Percentiles rank a stretch among this genome's conserved stretches.
Conservation (phyloP, 164 flowering plant genomes). For the Malania oleifera region DNA sequence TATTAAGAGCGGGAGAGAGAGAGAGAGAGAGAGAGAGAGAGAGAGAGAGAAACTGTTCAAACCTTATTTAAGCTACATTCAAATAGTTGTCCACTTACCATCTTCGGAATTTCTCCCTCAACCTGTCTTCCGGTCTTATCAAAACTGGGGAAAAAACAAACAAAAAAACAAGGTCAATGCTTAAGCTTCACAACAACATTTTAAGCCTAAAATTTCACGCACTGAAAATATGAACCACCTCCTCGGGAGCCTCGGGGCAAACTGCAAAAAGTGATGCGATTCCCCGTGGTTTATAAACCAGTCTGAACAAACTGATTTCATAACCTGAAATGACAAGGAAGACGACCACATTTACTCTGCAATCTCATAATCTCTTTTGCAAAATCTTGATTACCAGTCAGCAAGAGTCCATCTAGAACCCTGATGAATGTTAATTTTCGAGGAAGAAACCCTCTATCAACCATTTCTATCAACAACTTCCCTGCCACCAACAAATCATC, state of each 20-base stretch:
- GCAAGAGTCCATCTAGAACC: constrained; percentile 73
- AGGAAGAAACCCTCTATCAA: constrained; percentile 80
- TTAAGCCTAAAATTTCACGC: background rate
- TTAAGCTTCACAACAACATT: background rate
- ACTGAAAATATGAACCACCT: constrained; percentile 27
- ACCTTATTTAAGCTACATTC: constrained; percentile 33
- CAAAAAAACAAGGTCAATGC: background rate
- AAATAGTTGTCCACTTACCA: constrained; percentile 17
- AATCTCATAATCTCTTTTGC: constrained; percentile 70
- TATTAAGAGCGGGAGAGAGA: too few species aligned
- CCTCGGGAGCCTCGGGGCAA: constrained; percentile 60
- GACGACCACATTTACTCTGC: constrained; percentile 54
- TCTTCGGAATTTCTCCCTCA: constrained; percentile 25
- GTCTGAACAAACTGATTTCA: constrained; percentile 22
- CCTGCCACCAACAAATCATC: constrained; percentile 83
- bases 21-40: too few species aligned
- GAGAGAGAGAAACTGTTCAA: too few species aligned
- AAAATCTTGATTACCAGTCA: constrained; percentile 80
- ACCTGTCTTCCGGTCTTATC: constrained; percentile 52
- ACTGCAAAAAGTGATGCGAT: constrained; percentile 48
- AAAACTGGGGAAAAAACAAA: background rate
- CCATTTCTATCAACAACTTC: constrained; percentile 80
- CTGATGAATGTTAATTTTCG: constrained; percentile 60
- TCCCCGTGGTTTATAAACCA: background rate
- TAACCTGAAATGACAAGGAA: constrained; percentile 59